Conservation (phyloP, 345 rosid species). For the Hypericum perforatum region DNA sequence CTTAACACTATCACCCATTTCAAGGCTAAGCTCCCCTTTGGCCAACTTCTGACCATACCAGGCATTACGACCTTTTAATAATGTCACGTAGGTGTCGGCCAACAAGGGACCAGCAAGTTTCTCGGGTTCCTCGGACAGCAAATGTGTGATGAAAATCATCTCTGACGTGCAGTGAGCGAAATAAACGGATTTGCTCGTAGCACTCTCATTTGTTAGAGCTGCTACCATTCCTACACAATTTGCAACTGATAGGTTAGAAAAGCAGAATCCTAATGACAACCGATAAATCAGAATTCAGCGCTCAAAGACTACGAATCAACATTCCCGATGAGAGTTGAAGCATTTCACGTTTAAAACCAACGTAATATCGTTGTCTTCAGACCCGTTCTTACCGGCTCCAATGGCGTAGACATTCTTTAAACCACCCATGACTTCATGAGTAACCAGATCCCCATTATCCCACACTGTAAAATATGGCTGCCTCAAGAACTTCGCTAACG, state of each 20-base stretch:
- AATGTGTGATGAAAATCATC: slow-evolving; percentile 95
- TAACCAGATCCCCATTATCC: slow-evolving; percentile 94
- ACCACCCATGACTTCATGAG: slow-evolving; percentile 99
- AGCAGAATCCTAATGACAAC: neutral
- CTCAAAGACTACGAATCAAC: too few relatives aligned
- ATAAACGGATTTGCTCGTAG: slow-evolving; percentile 94
- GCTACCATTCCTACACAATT: slow-evolving; percentile 77
- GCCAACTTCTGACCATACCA: slow-evolving; percentile 98
- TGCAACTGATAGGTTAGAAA: neutral
- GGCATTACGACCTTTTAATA: slow-evolving; percentile 89
- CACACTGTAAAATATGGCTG: slow-evolving; percentile 93
- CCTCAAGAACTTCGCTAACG: slow-evolving; percentile 75
- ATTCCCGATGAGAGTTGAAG: too few relatives aligned
- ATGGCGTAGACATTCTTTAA: slow-evolving; percentile 97
- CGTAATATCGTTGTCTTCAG: too few relatives aligned
- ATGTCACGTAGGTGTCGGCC: slow-evolving; percentile 92
- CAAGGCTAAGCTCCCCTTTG: slow-evolving; percentile 60
- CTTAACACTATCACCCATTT: slow-evolving; percentile 89
- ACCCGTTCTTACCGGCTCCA: slow-evolving; percentile 70
- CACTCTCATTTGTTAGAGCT: slow-evolving; percentile 87
- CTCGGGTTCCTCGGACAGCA: slow-evolving; percentile 91
- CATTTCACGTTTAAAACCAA: too few relatives aligned
- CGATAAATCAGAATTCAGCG: neutral
- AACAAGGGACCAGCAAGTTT: slow-evolving; percentile 91
- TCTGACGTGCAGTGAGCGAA: slow-evolving; percentile 96